phyloP scores from a whole-genome alignment of 1,284 basidiomycete genomes.

The Leucoagaricus sp. region DNA sequence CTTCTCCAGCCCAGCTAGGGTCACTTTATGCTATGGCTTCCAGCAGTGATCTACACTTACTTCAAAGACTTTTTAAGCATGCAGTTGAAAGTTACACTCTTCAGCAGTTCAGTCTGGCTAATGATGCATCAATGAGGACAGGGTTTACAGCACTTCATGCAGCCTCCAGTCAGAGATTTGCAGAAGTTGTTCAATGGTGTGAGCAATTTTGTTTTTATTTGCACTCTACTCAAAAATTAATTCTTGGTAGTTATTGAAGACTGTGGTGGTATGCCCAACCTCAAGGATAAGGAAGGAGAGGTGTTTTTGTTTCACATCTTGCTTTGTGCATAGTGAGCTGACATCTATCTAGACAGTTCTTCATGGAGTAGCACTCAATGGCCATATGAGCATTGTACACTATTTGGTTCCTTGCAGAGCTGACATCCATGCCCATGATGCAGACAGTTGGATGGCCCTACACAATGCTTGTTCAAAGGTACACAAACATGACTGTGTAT shows the following conservation, averaged over 20 bases:
- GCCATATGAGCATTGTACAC: conserved; percentile 66
- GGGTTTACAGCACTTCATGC: conserved; percentile 84
- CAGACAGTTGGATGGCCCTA: conserved; percentile 86
- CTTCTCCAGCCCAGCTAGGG: conserved; percentile 77
- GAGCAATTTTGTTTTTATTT: conserved; percentile 34
- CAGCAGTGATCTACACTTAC: conserved; percentile 67
- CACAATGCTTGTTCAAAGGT: conserved; percentile 91
- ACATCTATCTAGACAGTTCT: conserved; percentile 86
- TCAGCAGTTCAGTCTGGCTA: conserved; percentile 76
- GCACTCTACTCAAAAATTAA: conserved; percentile 9
- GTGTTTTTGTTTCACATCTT: conserved; percentile 38
- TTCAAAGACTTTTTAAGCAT: conserved; percentile 66
- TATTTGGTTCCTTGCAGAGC: conserved; percentile 70
- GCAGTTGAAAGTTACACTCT: conserved; percentile 58
- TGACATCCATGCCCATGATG: conserved; percentile 76
- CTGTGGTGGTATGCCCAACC: conserved; percentile 86
- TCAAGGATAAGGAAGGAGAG: conserved; percentile 91
- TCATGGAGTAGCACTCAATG: conserved; percentile 84
- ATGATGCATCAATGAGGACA: conserved; percentile 79
- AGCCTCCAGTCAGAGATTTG: conserved; percentile 79
- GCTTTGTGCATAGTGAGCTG: conserved; percentile 10
- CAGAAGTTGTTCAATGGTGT: conserved; percentile 81
- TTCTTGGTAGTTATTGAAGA: conserved; percentile 65
- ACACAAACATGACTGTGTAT: conserved; percentile 10
- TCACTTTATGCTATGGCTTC: conserved; percentile 75